These are phyloP conservation scores for Penicillium nordicum DNA, from an alignment of 2,329 filamentous ascomycete species.

Conservation along the genomic window DNA sequence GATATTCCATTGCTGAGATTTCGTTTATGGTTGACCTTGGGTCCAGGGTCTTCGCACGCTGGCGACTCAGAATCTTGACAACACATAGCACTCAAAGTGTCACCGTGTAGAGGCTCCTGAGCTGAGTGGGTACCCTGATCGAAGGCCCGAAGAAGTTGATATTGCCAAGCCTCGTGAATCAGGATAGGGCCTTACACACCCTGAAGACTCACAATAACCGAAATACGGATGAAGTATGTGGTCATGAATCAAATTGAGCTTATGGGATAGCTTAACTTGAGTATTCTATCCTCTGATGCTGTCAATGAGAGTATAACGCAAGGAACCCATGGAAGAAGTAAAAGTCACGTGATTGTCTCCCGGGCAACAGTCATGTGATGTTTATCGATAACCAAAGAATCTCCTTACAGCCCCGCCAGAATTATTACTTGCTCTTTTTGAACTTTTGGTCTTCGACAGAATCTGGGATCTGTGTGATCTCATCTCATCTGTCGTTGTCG, in stretches of 20 bases:
- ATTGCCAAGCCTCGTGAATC: not conserved
- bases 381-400: conserved; percentile 37
- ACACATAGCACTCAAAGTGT: not conserved
- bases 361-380: conserved; percentile 31
- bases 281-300: not conserved
- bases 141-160: conserved; percentile 4
- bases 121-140: conserved; percentile 1
- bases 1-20: conserved; percentile 25
- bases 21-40: conserved; percentile 25
- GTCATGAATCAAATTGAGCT: not conserved
- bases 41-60: conserved; percentile 3
- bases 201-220: not conserved
- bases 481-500: not conserved
- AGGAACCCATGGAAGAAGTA: not conserved
- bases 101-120: not conserved
- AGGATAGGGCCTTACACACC: not conserved
- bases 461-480: conserved; percentile 1
- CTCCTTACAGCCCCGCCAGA: conserved; percentile 13
- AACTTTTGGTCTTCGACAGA: not conserved
- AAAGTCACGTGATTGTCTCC: conserved; percentile 32
- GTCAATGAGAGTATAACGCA: not conserved
- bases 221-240: not conserved
- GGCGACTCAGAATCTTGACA: not conserved
- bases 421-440: not conserved
- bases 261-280: not conserved